Evolutionary conservation across 2,329 filamentous ascomycete genomes (phyloP), one percentile per base, ranked within the genome.

Genomic region (Rhinocladiella similis): DNA sequence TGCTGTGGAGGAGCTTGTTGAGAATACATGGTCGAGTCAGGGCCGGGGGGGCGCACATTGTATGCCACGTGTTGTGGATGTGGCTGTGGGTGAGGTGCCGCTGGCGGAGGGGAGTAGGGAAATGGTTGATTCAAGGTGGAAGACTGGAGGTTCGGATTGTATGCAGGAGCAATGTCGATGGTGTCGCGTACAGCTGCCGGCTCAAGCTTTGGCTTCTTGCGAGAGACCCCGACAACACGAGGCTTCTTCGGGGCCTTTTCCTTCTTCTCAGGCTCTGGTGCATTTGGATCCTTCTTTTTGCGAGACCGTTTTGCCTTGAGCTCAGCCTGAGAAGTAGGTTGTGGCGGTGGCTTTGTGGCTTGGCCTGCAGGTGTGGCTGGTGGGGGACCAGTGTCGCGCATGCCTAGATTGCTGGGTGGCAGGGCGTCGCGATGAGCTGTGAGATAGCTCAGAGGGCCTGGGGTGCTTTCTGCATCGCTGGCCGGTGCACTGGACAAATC

Each of bases 181-280:
- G 56, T 60, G 43, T 29, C 50, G 20, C 33, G 48, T 29, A 52
- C 29, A n/a, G 54, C 55, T 43, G 18, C 14, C 22, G 49, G 47
- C 52, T 77, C 75, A 48, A 75, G 63, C 66, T 76, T 77, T 43
- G 70, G 68, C 62, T 75, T 76, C 66, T 77, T 84, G 64, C 82
- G 80, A 57, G 78, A 70, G 45, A 69, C 66, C 29, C 73, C 69
- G 3, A 71, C 67, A 35, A 33, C 52, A 18, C 65, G 63, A 35
- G 62, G 59, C 50, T 62, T 64, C 6, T 59, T 59, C 22, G 56
- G 20, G 19, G 33, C 48, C 39, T 67, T 66, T 50, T 63, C 62
- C 55, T 71, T 69, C 27, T 66, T 54, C 20, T 65, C 62, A 9
- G 68, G 42, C 10, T 43, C 57, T 39, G 53, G 50, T 59, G 57